Conservation (phyloP, 345 rosid species). For the Populus davidiana region DNA sequence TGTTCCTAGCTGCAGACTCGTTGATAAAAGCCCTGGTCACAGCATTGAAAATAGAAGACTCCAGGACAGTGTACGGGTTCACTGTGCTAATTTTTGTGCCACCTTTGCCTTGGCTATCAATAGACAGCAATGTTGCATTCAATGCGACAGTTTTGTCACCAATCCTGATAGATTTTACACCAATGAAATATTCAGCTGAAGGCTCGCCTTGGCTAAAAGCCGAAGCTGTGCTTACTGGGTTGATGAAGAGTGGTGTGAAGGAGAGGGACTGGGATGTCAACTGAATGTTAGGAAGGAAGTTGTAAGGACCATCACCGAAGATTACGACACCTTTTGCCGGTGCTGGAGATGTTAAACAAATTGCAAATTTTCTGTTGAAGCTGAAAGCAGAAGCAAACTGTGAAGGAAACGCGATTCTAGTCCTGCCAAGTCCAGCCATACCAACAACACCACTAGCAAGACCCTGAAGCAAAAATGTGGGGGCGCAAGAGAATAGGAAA, state of each 20-base stretch:
- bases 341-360: conserved; percentile 39
- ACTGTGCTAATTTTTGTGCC: conserved; percentile 82
- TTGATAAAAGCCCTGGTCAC: conserved; percentile 40
- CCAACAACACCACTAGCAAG: conserved; percentile 28
- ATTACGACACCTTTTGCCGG: conserved; percentile 24
- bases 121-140: conserved; percentile 14
- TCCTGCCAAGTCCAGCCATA: conserved; percentile 30
- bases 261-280: conserved; percentile 15
- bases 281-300: conserved; percentile 18
- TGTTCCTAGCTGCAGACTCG: conserved; percentile 39
- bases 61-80: conserved; percentile 59
- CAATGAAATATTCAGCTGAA: conserved; percentile 33
- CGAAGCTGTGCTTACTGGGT: conserved; percentile 29
- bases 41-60: conserved; percentile 47
- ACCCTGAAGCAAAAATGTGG: not conserved
- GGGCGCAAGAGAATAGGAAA: conserved; percentile 32
- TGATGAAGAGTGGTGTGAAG: conserved; percentile 13
- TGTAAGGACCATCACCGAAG: conserved; percentile 33
- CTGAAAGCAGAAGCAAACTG: conserved; percentile 25
- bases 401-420: conserved; percentile 13
- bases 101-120: conserved; percentile 22
- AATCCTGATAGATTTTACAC: conserved; percentile 25
- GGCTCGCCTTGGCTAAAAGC: conserved; percentile 12
- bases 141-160: conserved; percentile 10
- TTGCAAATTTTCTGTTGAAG: conserved; percentile 30